Base-by-base conservation (phyloP, 2,329 filamentous ascomycete genomes). In the Penicillium capsulatum region DNA sequence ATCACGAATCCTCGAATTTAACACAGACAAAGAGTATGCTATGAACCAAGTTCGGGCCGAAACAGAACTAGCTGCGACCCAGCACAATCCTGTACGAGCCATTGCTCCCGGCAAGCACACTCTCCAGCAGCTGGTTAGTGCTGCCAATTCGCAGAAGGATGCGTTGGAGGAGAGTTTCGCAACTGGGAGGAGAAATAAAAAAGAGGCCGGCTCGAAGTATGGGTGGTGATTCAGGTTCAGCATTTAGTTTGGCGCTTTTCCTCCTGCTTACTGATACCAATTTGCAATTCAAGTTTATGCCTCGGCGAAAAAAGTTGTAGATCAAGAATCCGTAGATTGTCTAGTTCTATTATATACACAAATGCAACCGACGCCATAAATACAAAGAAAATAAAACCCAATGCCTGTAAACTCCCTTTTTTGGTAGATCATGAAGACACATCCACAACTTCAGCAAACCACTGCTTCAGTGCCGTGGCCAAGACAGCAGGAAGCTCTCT, bases 131-230 rank as follows among this genome's bases (percentile, higher is more conserved):
- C 73, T 97, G 54, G 85, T 97, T 51, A 88, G 81, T 64, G 84
- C 84, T 45, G 90, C 86, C 17, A 80, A 80, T 51, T 86, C 75
- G 47, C 89, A 97, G 67, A 81, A 82, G 59, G 88, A 94, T 8
- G 89, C 88, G 2, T 69, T 96, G 51, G 89, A 96, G 66, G 91
- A 97, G 58, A 90, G 86, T 61, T 96, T 95, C 70, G 88, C 88
- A 14, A 73, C 82, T 51, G 86, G 88, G 4, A 82, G 79, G 68
- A 79, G 76, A 54, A 92, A 90, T 58, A 82, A 86, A 64, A 83
- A 79, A 54, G 89, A 95, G 61, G 87, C 87, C 14, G 86, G 85
- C 3, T 81, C 79, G 42, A 80, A 79, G 55, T 96, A 96, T 68
- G 90, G 90, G 4, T 96, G 88, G 86, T 83, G 56, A 55, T 41